A percentile compares a stretch with the other conserved stretches of the same genome.
These are phyloP conservation scores for Neonectria sp. DNA, from an alignment of 2,329 filamentous ascomycete genomes.

Conservation along the genomic window DNA sequence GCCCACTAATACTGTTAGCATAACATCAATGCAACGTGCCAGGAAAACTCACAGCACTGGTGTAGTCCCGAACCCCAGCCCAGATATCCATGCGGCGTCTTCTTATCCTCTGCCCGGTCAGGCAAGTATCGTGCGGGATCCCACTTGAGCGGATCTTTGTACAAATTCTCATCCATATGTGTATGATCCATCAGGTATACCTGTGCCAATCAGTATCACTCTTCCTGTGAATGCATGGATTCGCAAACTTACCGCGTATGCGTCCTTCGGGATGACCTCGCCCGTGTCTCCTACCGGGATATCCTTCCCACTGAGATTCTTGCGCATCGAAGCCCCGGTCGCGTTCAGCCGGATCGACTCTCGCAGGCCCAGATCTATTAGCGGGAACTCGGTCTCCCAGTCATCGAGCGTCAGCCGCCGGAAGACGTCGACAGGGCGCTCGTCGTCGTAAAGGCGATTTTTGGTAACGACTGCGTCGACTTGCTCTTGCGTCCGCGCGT, in stretches of 20 bases:
- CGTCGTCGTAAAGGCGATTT: slow-evolving; percentile 53
- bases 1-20: slow-evolving; percentile 6
- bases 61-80: slow-evolving; percentile 56
- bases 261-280: slow-evolving; percentile 65
- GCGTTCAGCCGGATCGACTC: slow-evolving; percentile 68
- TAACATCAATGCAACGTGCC: neutral
- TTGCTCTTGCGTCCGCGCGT: slow-evolving; percentile 60
- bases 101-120: slow-evolving; percentile 62
- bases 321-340: slow-evolving; percentile 64
- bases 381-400: slow-evolving; percentile 70
- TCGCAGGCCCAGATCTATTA: slow-evolving; percentile 65
- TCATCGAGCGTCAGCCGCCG: slow-evolving; percentile 63
- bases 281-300: slow-evolving; percentile 60
- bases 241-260: slow-evolving; percentile 56
- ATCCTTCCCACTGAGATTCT: slow-evolving; percentile 63
- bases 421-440: slow-evolving; percentile 56
- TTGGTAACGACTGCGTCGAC: slow-evolving; percentile 60
- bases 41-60: slow-evolving; percentile 50
- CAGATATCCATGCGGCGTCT: slow-evolving; percentile 47
- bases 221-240: neutral
- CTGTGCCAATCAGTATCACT: slow-evolving; percentile 25
- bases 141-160: slow-evolving; percentile 63
- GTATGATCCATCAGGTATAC: slow-evolving; percentile 63
- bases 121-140: slow-evolving; percentile 65
- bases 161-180: slow-evolving; percentile 64